Base-by-base conservation (phyloP, 768 basidiomycete species). In the Agrocybe chaxingu region DNA sequence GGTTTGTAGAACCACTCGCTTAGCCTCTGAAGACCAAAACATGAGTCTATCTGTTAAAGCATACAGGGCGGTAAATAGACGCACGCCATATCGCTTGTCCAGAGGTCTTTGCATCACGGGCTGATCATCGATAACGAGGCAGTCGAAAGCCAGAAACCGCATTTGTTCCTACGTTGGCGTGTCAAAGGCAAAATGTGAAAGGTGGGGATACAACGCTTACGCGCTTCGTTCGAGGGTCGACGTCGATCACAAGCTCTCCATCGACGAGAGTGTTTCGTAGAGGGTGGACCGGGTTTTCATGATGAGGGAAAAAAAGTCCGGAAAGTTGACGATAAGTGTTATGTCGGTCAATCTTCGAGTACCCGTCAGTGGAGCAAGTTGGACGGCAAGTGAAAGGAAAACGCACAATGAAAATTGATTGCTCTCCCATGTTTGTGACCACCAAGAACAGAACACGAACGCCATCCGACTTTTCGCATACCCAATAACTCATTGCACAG, bases 391-490 rank as follows among this genome's bases (percentile, higher is more conserved):
- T 30, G 29, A 47, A 40, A 36, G 50, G 47, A 34, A 45, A 39
- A 69, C 87, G 57, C 57, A 96, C 97, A 29, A 98, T 76, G 69
- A 82, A 97, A 3, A 88, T 81, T 36, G 64, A 66, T 65, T 89
- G 87, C 43, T 69, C 75, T 57, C 67, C 57, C 42, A 69, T 59
- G 72, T 87, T 75, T 45, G 85, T 78, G 65, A 79, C 73, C 44
- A 98, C 78, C 51, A 96, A 71, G 45, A 98, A 80, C 29, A 99
- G 74, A 36, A 98, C 90, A 33, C 97, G 84, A 45, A 99, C 66
- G 9, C 97, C 97, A 63, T 98, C 97, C 9, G 92, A 96, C 74
- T 98, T 98, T 74, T 99, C 97, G 71, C 94, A 97, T 38, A 99
- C 97, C 96, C 96, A 99, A 68, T 89, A 99, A 64, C 95, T 98